Evolutionary conservation across 1,139 yeast species (phyloP), one percentile per base, ranked within the genome.

Genomic region (Meyerozyma athensensis): DNA sequence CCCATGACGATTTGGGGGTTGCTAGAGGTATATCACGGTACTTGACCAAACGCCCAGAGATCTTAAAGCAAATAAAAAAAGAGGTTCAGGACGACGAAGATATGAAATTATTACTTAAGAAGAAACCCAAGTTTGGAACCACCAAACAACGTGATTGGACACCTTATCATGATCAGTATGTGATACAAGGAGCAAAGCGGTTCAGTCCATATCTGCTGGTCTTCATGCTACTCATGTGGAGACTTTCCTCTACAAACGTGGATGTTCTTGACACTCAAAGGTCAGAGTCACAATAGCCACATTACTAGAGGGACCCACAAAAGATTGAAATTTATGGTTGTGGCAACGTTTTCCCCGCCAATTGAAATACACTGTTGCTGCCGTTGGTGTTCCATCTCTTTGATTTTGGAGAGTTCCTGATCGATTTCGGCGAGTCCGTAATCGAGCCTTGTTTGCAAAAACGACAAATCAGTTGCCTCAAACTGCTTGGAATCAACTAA

Each of bases 1-100:
- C 94, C 2, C 67, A 77, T 10, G 89, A 81, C 24, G 97, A 90
- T 59, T 63, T 89, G 39, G 97, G 96, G 1, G 75, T 89, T 2
- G 90, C 92, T 28, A 65, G 95, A 46, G 97, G 97, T 0, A 75
- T 81, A 43, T 74, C 87, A 0, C 59, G 70, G 26, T 89, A 86
- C 54, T 58, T 86, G 32, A 63, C 63, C 16, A 67, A 65, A 16
- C 65, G 89, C 33, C 85, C 86, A 0, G 68, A 74, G 14, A 40
- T 80, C 10, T 50, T 74, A 13, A 53, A 60, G 22, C 65, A 65
- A 36, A 58, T 79, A 6, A 68, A 70, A 46, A 43, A 47, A 2
- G 68, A 51, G 5, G 62, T 59, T 5, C 48, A 53, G 20, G 46
- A 50, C 0, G 54, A 57, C 36, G 73, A 68, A 20, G 59, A 52